These are phyloP conservation scores for Xylariaceae sp. DNA, from an alignment of 2,329 filamentous ascomycete genomes.

Conservation along the genomic window DNA sequence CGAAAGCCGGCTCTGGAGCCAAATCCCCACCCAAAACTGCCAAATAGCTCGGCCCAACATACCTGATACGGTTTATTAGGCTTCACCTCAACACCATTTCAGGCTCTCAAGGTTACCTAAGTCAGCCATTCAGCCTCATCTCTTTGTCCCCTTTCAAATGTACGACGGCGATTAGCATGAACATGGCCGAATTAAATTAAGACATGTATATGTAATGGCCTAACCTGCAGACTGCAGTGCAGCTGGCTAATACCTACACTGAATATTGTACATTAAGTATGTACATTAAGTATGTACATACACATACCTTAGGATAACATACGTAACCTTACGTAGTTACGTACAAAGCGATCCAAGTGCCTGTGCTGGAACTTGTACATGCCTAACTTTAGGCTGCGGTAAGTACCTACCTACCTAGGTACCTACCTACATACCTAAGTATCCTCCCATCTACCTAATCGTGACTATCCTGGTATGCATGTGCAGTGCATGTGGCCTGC, in stretches of 20 bases:
- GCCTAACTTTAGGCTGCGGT: background rate
- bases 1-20: background rate
- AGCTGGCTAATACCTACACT: background rate
- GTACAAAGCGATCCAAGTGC: no score
- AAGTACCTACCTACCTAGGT: background rate
- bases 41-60: background rate
- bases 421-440: background rate
- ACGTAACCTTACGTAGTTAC: no score
- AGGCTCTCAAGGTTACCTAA: background rate
- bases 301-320: background rate
- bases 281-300: background rate
- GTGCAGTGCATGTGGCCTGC: no score
- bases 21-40: background rate
- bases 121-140: background rate
- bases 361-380: background rate
- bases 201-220: background rate
- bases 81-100: background rate
- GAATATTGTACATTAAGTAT: no score
- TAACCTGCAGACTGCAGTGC: background rate
- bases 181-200: background rate
- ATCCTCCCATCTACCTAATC: background rate
- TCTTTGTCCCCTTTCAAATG: background rate
- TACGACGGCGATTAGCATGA: background rate
- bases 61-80: background rate
- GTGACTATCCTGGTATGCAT: no score